Evolutionary conservation across 371 early-diverging fungal species (phyloP), one percentile per base, ranked within the genome.

Genomic region (Mucor piriformis): DNA sequence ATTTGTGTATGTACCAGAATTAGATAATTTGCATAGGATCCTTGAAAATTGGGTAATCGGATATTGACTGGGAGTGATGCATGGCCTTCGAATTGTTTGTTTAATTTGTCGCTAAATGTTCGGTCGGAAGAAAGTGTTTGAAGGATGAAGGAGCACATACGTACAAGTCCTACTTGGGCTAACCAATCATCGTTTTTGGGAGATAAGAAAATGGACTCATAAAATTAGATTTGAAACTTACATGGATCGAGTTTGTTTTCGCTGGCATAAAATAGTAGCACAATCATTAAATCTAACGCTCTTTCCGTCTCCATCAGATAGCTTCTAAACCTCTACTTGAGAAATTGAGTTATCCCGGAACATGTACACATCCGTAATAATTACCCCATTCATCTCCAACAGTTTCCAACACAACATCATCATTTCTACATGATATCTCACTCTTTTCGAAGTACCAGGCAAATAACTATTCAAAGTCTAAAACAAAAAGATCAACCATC

Each of bases 21-120:
- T 57, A 94, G 76, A 73, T 88, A 92, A 64, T 95, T 94, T 1
- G 85, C 94, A 70, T 92, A 93, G n/a, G 83, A 86, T 1, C 94
- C 92, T 48, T 83, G 74, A 55, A 91, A 91, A 37, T 84, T 81
- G 3, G 90, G 89, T 55, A 94, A 83, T 44, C 84, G 82, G 54
- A 87, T 83, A 55, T 65, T 78, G 20, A 80, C 77, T 6, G 89
- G 88, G 10, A 89, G 70, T 1, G 87, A 78, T 0, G 88, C 76
- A 57, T 88, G 85, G 11, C 80, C 80, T 34, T 91, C 90, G 65
- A 93, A 94, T 4, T 83, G 58, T 40, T 83, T 84, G 75, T 93
- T 95, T 32, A 95, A 74, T 43, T 84, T 88, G 16, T 88, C 85
- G 16, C 88, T 91, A 69, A 93, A 94, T 12, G 79, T 69, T 23